A percentile compares a stretch with the other conserved stretches of the same genome.
phyloP scores from a whole-genome alignment of 1,139 yeast species.

The Saccharomyces hybrid region DNA sequence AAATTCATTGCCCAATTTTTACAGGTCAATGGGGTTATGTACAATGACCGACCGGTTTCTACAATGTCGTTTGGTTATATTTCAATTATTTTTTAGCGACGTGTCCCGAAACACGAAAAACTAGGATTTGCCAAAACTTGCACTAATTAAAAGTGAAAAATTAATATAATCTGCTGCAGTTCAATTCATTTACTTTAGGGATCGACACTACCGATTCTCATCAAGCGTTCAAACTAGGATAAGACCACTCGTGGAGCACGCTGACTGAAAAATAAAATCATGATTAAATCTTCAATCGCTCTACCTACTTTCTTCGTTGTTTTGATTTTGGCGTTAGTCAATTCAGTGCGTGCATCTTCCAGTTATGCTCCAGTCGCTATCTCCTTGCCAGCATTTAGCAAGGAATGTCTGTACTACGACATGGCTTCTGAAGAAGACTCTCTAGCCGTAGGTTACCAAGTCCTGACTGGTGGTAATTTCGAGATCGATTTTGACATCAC shows the following conservation, averaged over 20 bases:
- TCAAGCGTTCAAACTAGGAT: background rate
- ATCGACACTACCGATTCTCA: background rate
- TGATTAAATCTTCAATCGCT: background rate
- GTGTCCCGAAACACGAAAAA: conserved; percentile 1
- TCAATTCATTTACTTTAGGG: background rate
- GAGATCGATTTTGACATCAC: conserved; percentile 58
- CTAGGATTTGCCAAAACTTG: background rate
- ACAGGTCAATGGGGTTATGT: background rate
- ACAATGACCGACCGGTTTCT: background rate
- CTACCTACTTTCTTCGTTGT: background rate
- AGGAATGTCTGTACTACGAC: conserved; percentile 36
- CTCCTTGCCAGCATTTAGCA: conserved; percentile 35
- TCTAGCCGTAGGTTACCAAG: conserved; percentile 39
- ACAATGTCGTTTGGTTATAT: background rate
- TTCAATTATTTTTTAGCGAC: background rate
- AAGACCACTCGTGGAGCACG: background rate
- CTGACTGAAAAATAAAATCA: background rate
- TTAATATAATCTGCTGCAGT: background rate
- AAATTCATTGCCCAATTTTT: background rate
- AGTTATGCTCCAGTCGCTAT: conserved; percentile 32
- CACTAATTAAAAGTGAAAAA: background rate
- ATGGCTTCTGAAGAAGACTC: conserved; percentile 32
- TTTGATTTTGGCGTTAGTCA: conserved; percentile 4
- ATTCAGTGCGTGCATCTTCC: conserved; percentile 16
- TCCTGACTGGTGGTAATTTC: conserved; percentile 60